Evolutionary conservation across 2,329 filamentous ascomycete genomes (phyloP).

Genomic region (Knufia fluminis): DNA sequence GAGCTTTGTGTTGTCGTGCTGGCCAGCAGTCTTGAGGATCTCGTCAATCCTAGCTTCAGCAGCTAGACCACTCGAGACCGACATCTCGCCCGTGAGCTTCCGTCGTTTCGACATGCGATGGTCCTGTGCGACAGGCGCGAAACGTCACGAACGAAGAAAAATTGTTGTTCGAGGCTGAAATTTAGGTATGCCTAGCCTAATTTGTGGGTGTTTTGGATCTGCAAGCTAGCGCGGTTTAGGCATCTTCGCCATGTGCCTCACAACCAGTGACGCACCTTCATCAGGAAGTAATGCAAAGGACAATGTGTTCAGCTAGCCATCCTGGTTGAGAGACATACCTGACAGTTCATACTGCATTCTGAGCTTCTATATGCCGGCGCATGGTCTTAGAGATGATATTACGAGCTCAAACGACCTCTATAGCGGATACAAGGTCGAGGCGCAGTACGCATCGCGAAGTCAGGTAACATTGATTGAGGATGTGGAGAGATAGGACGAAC

Average conservation of each 20-base stretch:
- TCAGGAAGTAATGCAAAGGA: background rate
- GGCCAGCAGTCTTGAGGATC: slow-evolving; percentile 56
- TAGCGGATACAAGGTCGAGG: background rate
- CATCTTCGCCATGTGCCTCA: background rate
- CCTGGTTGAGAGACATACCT: background rate
- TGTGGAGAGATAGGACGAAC: slow-evolving; percentile 99
- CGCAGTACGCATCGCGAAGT: background rate
- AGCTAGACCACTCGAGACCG: background rate
- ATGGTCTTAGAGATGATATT: background rate
- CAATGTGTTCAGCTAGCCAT: background rate
- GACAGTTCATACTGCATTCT: too few relatives aligned
- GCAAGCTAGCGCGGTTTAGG: background rate
- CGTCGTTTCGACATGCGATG: slow-evolving; percentile 1
- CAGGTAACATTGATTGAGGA: slow-evolving; percentile 49
- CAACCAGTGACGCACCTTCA: background rate
- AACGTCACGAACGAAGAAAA: background rate
- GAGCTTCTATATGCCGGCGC: background rate
- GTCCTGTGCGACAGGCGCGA: background rate
- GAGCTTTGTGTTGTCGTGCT: slow-evolving; percentile 59
- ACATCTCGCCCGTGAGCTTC: slow-evolving; percentile 3
- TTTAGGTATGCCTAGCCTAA: background rate
- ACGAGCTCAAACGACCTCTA: background rate
- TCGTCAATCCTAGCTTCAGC: slow-evolving; percentile 36
- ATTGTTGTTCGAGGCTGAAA: background rate
- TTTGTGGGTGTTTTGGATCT: background rate